phyloP scores from a whole-genome alignment of 164 flowering plant genomes.

The Vitis riparia region DNA sequence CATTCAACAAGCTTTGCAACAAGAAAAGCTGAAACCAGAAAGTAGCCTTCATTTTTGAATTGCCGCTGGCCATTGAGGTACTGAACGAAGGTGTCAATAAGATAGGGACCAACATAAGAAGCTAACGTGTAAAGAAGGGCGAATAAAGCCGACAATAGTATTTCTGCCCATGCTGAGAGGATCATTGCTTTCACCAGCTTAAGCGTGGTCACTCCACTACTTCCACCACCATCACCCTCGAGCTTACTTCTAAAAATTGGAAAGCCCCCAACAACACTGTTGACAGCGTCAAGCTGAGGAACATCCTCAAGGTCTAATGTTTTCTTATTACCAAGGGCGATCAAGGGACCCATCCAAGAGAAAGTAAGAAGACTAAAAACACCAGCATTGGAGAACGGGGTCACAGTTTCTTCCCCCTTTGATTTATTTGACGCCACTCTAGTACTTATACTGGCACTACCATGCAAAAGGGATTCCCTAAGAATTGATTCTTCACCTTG shows the following conservation, averaged over 20 bases:
- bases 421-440: background rate
- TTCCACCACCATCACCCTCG: constrained; percentile 12
- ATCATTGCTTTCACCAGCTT: constrained; percentile 11
- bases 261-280: constrained; percentile 30
- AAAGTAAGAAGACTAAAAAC: constrained; percentile 38
- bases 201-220: background rate
- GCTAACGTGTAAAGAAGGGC: constrained; percentile 28
- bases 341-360: constrained; percentile 47
- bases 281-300: constrained; percentile 32
- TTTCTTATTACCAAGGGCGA: constrained; percentile 36
- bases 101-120: constrained; percentile 28
- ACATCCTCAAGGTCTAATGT: constrained; percentile 47
- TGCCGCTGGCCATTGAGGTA: constrained; percentile 24
- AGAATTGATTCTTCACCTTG: constrained; percentile 13
- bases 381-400: constrained; percentile 37
- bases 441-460: background rate
- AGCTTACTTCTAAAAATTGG: constrained; percentile 36
- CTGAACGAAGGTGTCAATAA: constrained; percentile 5
- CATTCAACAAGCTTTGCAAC: constrained; percentile 24
- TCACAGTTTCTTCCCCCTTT: constrained; percentile 6
- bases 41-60: constrained; percentile 13
- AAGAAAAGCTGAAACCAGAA: constrained; percentile 24
- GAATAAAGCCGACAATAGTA: constrained; percentile 4
- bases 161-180: background rate
- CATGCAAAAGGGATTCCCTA: constrained; percentile 9